These are phyloP conservation scores for Solanum gandarillasii DNA, from an alignment of 257 asterid genomes.

Conservation along the genomic window DNA sequence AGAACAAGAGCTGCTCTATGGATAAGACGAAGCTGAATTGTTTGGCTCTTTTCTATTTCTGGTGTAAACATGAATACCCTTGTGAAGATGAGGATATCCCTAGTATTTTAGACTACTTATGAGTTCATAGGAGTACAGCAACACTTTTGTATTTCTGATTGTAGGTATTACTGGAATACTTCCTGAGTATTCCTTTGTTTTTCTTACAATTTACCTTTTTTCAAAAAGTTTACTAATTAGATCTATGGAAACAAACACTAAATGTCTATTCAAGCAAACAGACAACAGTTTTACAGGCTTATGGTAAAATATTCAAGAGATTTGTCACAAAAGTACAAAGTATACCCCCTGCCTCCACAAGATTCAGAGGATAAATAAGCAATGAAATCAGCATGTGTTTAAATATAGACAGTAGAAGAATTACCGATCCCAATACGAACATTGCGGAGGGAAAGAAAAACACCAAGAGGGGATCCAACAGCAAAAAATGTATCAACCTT, in stretches of 20 bases:
- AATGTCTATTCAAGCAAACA: background rate
- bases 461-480: conserved; percentile 98
- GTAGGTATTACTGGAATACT: background rate
- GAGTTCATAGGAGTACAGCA: background rate
- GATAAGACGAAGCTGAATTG: background rate
- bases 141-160: background rate
- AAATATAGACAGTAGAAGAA: conserved; percentile 2
- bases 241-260: background rate
- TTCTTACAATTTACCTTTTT: too few species aligned
- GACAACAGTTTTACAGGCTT: background rate
- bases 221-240: background rate
- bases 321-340: background rate
- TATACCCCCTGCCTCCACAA: background rate
- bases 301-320: background rate
- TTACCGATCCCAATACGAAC: conserved; percentile 90
- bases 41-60: background rate
- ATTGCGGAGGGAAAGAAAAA: conserved; percentile 92
- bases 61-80: background rate
- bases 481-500: conserved; percentile 96
- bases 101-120: background rate
- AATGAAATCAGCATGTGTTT: background rate
- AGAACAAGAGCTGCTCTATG: background rate
- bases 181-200: background rate
- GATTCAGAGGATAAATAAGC: background rate
- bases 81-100: background rate